phyloP scores from a whole-genome alignment of 345 rosid species.

The Aethionema arabicum region DNA sequence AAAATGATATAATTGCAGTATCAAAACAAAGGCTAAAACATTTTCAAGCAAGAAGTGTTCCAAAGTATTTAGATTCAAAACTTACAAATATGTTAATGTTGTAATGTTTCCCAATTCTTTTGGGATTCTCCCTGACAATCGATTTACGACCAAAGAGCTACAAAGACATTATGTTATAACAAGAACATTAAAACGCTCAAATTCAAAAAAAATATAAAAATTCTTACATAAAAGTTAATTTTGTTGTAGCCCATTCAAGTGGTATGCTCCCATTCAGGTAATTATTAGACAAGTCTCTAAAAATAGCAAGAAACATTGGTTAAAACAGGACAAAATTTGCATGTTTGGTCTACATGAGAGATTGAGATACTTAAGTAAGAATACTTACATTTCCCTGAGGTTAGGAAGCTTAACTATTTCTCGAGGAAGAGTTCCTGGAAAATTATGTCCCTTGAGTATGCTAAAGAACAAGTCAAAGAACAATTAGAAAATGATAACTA shows the following conservation, averaged over 20 bases:
- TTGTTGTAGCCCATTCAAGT: slow-evolving; percentile 51
- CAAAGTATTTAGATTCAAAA: slow-evolving; percentile 17
- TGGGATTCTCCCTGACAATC: slow-evolving; percentile 55
- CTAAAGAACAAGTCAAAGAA: slow-evolving; percentile 37
- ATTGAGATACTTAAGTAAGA: slow-evolving; percentile 6
- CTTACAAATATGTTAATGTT: slow-evolving; percentile 51
- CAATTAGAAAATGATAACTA: slow-evolving; percentile 8
- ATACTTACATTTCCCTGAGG: slow-evolving; percentile 50
- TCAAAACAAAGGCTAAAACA: slow-evolving; percentile 11
- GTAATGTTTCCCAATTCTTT: slow-evolving; percentile 46
- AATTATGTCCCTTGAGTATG: slow-evolving; percentile 48
- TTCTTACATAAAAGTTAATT: slow-evolving; percentile 52
- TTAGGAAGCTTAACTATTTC: slow-evolving; percentile 49
- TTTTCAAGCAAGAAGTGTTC: not conserved
- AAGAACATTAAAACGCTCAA: slow-evolving; percentile 9
- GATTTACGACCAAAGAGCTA: slow-evolving; percentile 57
- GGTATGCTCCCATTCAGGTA: slow-evolving; percentile 57
- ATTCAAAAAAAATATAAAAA: not conserved
- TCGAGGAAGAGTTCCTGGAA: slow-evolving; percentile 62
- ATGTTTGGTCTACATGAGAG: not conserved
- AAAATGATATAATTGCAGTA: slow-evolving; percentile 7
- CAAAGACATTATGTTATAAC: slow-evolving; percentile 26
- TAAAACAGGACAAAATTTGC: not conserved
- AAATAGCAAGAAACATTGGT: slow-evolving; percentile 18
- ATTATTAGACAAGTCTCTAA: slow-evolving; percentile 58